Evolutionary conservation across 441 rosid genomes (phyloP).

Genomic region (Gossypium trilobum): DNA sequence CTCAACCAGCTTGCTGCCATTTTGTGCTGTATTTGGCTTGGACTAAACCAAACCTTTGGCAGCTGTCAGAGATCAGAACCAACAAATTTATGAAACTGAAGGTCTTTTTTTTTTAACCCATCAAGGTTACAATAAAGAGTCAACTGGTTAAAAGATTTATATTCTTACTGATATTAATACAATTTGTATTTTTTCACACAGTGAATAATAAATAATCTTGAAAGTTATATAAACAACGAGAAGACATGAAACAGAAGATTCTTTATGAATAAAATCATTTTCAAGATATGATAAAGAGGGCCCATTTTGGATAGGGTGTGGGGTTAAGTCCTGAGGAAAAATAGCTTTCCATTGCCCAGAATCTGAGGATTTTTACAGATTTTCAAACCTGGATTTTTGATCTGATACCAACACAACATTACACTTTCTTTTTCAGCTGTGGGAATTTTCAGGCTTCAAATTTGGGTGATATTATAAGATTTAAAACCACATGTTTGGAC

Average conservation of each 20-base stretch:
- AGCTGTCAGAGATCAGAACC: slow-evolving; percentile 9
- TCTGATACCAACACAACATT: too few species aligned
- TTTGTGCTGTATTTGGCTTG: not conserved
- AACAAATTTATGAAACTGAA: too few species aligned
- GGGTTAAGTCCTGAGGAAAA: too few species aligned
- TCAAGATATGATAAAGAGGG: not conserved
- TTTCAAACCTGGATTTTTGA: too few species aligned
- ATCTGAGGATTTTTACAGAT: too few species aligned
- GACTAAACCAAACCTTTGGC: slow-evolving; percentile 1
- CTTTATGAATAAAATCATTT: not conserved
- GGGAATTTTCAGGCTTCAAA: too few species aligned
- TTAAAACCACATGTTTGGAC: slow-evolving; percentile 1
- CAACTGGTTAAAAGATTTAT: not conserved
- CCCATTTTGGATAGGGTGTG: too few species aligned
- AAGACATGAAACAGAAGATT: not conserved
- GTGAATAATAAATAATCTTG: not conserved
- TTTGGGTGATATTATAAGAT: not conserved
- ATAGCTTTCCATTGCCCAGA: too few species aligned
- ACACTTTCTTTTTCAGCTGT: too few species aligned
- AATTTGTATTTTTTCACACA: not conserved
- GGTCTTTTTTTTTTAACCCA: too few species aligned
- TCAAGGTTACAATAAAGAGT: not conserved
- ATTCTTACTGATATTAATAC: not conserved
- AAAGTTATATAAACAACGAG: not conserved
- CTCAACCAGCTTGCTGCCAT: not conserved